Evolutionary conservation across 2,329 filamentous ascomycete species (phyloP), one percentile per base, ranked within the genome.

Genomic region (Fusarium sp.): DNA sequence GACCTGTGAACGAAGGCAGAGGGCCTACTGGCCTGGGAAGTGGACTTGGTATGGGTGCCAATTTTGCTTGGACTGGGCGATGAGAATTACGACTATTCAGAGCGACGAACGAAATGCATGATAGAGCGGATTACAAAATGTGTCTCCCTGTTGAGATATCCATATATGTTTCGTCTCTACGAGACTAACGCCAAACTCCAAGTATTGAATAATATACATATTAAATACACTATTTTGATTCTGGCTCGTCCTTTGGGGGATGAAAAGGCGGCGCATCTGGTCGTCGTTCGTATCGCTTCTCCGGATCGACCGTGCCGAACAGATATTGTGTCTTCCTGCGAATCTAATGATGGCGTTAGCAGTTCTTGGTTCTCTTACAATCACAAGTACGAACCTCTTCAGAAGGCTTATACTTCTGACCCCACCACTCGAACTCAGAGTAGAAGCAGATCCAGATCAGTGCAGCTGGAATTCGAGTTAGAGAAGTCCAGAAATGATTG

Each of bases 1-100:
- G 93, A 73, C 93, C 93, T 2, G 91, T 94, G 37, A 94, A 94
- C 78, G 92, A 94, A 80, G 86, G 89, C 21, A 81, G 87, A 57
- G 76, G 81, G 15, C 75, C 76, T 27, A 77, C 84, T 2, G 84
- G 83, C 1, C 72, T 88, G 41, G 85, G 86, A 9, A 81, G 84
- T 12, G 86, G 88, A 9, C 78, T 90, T 60, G 84, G 87, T 18
- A 88, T 90, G 83, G 87, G 88, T 14, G 84, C 85, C 25, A 89
- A 87, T 69, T 88, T 90, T 80, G 88, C 88, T 33, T 90, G 88
- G 88, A 73, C 82, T 38, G 80, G 81, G 27, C 77, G 83, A 68
- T 84, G 74, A 80, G 64, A 41, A 62, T 57, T 55, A 63, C 60
- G 62, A 64, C 38, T 48, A 49, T 27, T 62, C 42, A 66, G 41